phyloP scores from a whole-genome alignment of 129 eudicot genomes.

The Flaveria trinervia region DNA sequence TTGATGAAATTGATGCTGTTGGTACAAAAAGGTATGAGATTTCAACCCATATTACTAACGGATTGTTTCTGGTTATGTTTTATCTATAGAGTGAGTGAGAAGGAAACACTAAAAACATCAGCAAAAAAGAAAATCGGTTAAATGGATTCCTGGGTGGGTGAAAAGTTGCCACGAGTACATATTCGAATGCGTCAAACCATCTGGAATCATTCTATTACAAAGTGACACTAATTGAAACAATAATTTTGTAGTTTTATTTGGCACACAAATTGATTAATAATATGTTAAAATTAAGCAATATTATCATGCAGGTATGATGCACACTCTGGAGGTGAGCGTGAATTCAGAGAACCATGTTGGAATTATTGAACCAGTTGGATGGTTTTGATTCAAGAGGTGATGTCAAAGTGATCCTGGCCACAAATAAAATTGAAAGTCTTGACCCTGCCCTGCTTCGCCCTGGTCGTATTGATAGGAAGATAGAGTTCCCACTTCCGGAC shows the following conservation, averaged over 20 bases:
- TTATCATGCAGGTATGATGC: conserved; percentile 75
- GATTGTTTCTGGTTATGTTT: background rate
- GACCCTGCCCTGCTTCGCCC: conserved; percentile 97
- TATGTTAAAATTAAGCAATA: background rate
- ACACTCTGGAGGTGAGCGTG: conserved; percentile 96
- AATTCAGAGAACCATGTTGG: conserved; percentile 97
- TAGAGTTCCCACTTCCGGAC: conserved; percentile 96
- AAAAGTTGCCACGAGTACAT: background rate
- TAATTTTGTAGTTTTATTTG: background rate
- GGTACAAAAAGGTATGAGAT: conserved; percentile 75
- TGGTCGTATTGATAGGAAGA: conserved; percentile 88
- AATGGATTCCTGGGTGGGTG: background rate
- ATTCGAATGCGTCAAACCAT: background rate
- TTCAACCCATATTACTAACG: background rate
- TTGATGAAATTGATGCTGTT: conserved; percentile 93
- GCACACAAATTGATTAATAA: background rate
- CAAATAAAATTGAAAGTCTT: conserved; percentile 85
- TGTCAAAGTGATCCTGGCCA: conserved; percentile 93
- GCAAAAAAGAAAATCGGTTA: background rate
- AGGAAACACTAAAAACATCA: background rate
- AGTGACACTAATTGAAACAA: background rate
- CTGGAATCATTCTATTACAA: background rate
- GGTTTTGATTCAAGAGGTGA: conserved; percentile 96
- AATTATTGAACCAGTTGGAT: conserved; percentile 88
- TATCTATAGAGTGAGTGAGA: background rate